Base-by-base conservation (phyloP, 2,329 filamentous ascomycete species). In the Colletotrichum sp. region DNA sequence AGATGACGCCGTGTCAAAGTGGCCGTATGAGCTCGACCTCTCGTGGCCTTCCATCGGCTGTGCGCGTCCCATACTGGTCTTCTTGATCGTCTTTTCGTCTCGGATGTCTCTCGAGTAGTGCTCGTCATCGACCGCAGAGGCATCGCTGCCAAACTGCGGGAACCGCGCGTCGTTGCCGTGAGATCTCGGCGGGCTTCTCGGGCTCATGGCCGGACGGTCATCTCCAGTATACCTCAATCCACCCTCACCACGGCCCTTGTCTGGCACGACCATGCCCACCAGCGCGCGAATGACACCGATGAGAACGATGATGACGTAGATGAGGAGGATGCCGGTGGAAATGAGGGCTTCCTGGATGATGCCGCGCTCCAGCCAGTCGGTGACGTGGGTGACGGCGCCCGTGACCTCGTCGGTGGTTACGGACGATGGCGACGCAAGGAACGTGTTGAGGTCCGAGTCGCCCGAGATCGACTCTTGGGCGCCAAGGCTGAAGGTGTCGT, bases 401-500 rank as follows among this genome's bases (percentile, higher is more conserved):
- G 93, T 94, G 78, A 98, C 94, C 80, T 96, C 93, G 84, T 98
- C 94, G 51, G 92, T 92, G 9, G 95, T 93, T 70, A 92, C 90
- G 76, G 89, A 90, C 34, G 92, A 92, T 0, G 95, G 92, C 73
- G 93, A 91, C n/a, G 95, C 89, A 62, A 98, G 90, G 82, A 98
- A 97, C 13, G 89, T 90, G 51, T 90, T 89, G 66, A 93, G 87
- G 66, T 90, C 86, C 13, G 87, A 86, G 77, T 93, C 90, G 68
- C 89, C 90, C 8, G 84, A 81, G 72, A 93, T 84, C 47, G 89
- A 90, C 59, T 89, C 87, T 36, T 91, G 86, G 70, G 96, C 94
- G 55, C 96, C 95, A 67, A 93, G 86, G 72, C 94, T 96, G 84
- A 98, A 98, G 2, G 94, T 94, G 81, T 98, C 90, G 78, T 94